Base-by-base conservation (phyloP, 176 grass and related monocot genomes). In the Bonia amplexicaulis region DNA sequence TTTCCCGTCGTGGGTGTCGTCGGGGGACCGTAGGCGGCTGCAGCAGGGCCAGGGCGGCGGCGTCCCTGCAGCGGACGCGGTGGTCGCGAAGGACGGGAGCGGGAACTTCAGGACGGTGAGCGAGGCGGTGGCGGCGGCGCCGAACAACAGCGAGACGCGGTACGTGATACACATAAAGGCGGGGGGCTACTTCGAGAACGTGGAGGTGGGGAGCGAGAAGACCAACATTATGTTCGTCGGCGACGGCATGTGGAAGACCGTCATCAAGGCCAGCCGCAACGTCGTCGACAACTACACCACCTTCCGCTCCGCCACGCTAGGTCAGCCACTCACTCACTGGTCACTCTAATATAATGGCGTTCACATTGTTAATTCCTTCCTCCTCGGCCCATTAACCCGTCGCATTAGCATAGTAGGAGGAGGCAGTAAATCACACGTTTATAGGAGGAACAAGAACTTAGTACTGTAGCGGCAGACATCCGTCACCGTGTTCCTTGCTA, bases 21-120 rank as follows among this genome's bases (percentile, higher is more conserved):
- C 22, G 0, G 61, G 44, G 20, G 95, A 97, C 68, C 76, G 95
- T 39, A 71, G 87, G 82, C 73, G 85, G 74, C 83, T 97, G 49
- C 90, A 81, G 84, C 78, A 41, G 83, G n/a, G 4, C 3, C 52
- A 63, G 2, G 59, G 7, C 0, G 12, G 3, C 2, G 10, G 1
- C 2, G 66, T 31, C 0, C 4, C 9, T 22, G 9, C 11, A 22
- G 42, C 86, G 19, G 52, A 97, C 69, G 6, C 76, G 52, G 90
- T 97, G 88, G 95, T 98, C 53, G 93, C 95, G 15, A 98, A 90
- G 89, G 95, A 98, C 80, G 95, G 95, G 82, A 98, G 91, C 66
- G 91, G 95, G 10, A 83, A 93, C 79, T 97, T 95, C 92, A 87
- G 87, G 64, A 97, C 92, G 44, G 79, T 97, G 60, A 55, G 59